These are phyloP conservation scores for Jaapia argillacea DNA, from an alignment of 768 basidiomycete species.

Conservation along the genomic window DNA sequence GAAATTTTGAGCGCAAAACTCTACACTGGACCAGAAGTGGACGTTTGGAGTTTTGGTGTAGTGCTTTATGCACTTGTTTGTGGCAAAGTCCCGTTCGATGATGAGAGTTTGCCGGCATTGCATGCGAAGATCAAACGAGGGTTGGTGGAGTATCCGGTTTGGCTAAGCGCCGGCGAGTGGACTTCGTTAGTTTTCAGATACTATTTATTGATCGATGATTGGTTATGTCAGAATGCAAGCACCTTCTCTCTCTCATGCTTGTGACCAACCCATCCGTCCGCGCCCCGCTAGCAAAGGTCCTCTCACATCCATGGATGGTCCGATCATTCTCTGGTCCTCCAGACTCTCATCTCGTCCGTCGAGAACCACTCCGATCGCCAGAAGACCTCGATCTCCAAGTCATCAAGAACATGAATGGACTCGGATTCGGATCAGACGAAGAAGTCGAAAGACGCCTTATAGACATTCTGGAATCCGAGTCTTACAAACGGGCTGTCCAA, in stretches of 20 bases:
- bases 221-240: slow-evolving; percentile 75
- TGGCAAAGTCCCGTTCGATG: slow-evolving; percentile 98
- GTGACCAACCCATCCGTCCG: slow-evolving; percentile 84
- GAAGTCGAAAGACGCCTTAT: slow-evolving; percentile 72
- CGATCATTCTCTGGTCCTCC: slow-evolving; percentile 79
- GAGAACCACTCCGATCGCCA: slow-evolving; percentile 70
- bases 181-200: background rate
- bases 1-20: slow-evolving; percentile 94
- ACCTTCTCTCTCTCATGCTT: slow-evolving; percentile 88
- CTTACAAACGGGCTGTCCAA: slow-evolving; percentile 62
- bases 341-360: slow-evolving; percentile 76
- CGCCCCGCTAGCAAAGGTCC: slow-evolving; percentile 76
- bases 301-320: slow-evolving; percentile 86
- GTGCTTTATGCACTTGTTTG: slow-evolving; percentile 97
- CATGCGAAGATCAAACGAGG: slow-evolving; percentile 99
- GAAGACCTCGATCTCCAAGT: slow-evolving; percentile 86
- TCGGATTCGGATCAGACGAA: slow-evolving; percentile 88
- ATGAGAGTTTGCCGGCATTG: slow-evolving; percentile 97
- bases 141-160: slow-evolving; percentile 92
- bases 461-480: slow-evolving; percentile 67
- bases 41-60: slow-evolving; percentile 98
- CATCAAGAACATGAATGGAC: slow-evolving; percentile 86
- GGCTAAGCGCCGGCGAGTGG: slow-evolving; percentile 81
- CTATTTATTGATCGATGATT: slow-evolving; percentile 9
- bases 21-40: slow-evolving; percentile 96